These are phyloP conservation scores for Citrus maxima DNA, from an alignment of 345 rosid genomes.

Conservation along the genomic window DNA sequence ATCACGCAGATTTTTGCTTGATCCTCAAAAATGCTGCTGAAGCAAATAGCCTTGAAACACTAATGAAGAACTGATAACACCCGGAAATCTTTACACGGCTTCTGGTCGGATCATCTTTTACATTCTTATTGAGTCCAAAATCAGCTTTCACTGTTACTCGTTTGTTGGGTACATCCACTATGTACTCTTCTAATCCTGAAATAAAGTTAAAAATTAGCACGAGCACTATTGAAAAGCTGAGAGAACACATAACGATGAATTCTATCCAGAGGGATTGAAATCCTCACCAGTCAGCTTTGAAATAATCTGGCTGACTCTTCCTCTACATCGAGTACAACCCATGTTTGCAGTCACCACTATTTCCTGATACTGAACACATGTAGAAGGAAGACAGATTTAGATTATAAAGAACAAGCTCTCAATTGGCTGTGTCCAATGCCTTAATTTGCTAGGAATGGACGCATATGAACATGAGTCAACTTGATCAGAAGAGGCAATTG, in stretches of 20 bases:
- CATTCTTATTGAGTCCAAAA: constrained; percentile 5
- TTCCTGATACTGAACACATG: constrained; percentile 41
- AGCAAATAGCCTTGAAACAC: constrained; percentile 14
- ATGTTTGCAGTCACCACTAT: constrained; percentile 48
- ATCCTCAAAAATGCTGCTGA: not conserved
- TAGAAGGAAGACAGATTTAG: not conserved
- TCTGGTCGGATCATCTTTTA: not conserved
- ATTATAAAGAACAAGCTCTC: not conserved
- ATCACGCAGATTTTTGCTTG: not conserved
- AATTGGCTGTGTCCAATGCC: not conserved
- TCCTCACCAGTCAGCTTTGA: constrained; percentile 43
- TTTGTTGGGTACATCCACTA: constrained; percentile 36
- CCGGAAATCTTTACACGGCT: not conserved
- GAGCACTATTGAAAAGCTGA: not conserved
- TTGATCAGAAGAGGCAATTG: not conserved
- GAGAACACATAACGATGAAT: not conserved
- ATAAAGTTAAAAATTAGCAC: not conserved
- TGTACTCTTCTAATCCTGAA: constrained; percentile 45
- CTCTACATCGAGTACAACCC: constrained; percentile 40
- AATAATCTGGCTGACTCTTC: constrained; percentile 26
- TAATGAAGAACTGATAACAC: constrained; percentile 9
- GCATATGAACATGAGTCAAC: not conserved
- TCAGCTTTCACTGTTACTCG: constrained; percentile 44
- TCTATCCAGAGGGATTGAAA: not conserved
- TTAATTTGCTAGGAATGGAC: not conserved